Evolutionary conservation across 352 stramenopile species (phyloP), one percentile per base, ranked within the genome.

Genomic region (Bremia lactucae): DNA sequence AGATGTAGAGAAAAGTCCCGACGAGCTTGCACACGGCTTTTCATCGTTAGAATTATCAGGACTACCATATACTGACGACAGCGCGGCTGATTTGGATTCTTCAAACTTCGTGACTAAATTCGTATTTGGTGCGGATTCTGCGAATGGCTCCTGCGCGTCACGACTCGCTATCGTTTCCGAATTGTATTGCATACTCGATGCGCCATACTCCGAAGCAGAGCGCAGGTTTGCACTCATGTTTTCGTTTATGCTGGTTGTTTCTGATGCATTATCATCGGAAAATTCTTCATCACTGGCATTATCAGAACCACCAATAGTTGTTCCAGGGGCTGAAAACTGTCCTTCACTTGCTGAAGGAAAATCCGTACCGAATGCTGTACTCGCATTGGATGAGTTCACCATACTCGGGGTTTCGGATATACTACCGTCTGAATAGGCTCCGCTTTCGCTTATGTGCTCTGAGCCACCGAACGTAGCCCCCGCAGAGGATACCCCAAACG

Each of bases 381-480:
- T 81, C 6, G 68, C 73, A 52, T 79, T 89, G 4, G 73, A 87
- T 11, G 72, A 83, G 13, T 75, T 68, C 38, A 84, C 63, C 19
- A 80, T 68, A 20, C 77, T 89, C 13, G 73, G 65, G 2, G 71
- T 85, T 39, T 89, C 76, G 0, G 76, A 89, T 0, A 71, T 53
- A 19, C 70, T 77, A 13, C 64, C 72, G 36, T 86, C 73, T 13
- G 72, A 85, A 63, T 73, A 84, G 21, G 65, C 50, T 8, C 62
- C 72, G 31, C 62, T 68, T 39, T 86, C 74, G 20, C 73, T 77
- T 11, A 75, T 63, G 21, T 70, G 68, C 38, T 89, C 77, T 24
- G 73, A 87, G 1, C 68, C 73, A 14, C 77, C 77, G 49, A 87
- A 83, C 13, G 77, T 89, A 15, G 77, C 77, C 36, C 73, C 77